Evolutionary conservation across 73 alveolate genomes (phyloP).

Genomic region (Tetrahymena malaccensis): DNA sequence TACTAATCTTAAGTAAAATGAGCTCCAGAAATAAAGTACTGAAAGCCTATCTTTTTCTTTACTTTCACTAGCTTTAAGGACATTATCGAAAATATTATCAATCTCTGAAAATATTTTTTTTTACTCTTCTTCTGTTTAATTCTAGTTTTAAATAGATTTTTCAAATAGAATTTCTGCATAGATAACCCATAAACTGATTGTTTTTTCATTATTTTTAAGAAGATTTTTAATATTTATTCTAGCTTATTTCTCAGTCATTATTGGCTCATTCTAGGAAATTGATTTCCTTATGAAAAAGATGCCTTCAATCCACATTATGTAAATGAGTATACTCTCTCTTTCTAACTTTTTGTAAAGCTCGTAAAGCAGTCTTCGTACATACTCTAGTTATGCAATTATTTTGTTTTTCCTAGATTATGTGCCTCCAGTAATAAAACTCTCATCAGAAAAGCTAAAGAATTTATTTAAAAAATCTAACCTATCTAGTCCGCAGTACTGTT

Average conservation of each 20-base stretch:
- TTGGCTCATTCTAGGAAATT: background rate
- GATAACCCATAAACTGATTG: background rate
- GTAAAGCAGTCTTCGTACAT: background rate
- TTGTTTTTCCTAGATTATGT: background rate
- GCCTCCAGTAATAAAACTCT: background rate
- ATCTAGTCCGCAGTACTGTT: background rate
- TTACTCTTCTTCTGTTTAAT: background rate
- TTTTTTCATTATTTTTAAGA: background rate
- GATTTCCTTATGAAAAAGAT: background rate
- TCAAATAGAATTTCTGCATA: background rate
- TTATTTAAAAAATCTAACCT: background rate
- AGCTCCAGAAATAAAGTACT: background rate
- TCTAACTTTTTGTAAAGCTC: background rate
- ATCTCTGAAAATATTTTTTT: background rate
- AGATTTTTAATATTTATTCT: background rate
- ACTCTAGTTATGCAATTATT: background rate
- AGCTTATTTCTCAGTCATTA: background rate
- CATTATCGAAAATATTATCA: background rate
- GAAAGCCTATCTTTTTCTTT: background rate
- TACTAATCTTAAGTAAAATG: background rate
- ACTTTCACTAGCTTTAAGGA: background rate
- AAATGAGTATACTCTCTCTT: background rate
- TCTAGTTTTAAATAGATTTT: background rate
- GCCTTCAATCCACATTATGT: background rate
- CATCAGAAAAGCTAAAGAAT: background rate